Percentiles rank a stretch among this genome's conserved stretches.
Evolutionary conservation across 139 green algal species (phyloP).

Genomic region (Closterium sp.): DNA sequence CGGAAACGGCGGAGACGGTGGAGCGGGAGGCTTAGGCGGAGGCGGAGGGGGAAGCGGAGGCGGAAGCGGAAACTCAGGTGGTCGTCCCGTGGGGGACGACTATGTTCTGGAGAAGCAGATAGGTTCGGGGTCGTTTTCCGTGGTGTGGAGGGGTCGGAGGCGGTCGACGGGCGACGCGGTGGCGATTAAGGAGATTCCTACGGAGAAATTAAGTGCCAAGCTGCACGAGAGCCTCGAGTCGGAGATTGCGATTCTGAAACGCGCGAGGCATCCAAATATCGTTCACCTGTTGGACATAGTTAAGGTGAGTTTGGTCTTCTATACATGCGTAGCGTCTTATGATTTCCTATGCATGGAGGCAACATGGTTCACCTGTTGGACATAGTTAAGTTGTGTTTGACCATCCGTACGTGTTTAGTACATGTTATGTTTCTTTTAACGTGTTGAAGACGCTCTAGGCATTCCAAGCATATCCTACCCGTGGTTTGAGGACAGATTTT

Average conservation of each 20-base stretch:
- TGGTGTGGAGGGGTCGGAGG: too few relatives aligned
- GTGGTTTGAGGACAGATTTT: too few relatives aligned
- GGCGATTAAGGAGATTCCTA: conserved; percentile 91
- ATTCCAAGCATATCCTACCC: neutral
- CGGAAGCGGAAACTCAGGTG: neutral
- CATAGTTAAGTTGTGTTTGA: too few relatives aligned
- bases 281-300: conserved; percentile 84
- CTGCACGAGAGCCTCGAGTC: conserved; percentile 80
- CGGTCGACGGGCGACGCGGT: conserved; percentile 59
- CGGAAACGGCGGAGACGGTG: neutral
- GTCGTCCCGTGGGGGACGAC: conserved; percentile 52
- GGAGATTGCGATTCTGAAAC: conserved; percentile 82
- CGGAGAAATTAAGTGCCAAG: conserved; percentile 81
- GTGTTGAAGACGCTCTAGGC: too few relatives aligned
- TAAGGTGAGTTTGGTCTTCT: conserved; percentile 62
- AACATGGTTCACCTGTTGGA: too few relatives aligned
- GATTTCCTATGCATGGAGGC: too few relatives aligned
- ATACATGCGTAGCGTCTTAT: too few relatives aligned
- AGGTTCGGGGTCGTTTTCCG: conserved; percentile 82
- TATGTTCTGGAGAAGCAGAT: conserved; percentile 75
- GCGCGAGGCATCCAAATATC: conserved; percentile 82
- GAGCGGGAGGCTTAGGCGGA: neutral
- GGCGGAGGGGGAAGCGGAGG: neutral
- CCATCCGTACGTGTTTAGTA: too few relatives aligned
- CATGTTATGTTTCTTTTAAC: too few relatives aligned